Percentiles rank a stretch among this genome's conserved stretches.
phyloP scores from a whole-genome alignment of 31 red algal species.

The Endocladia muricata region DNA sequence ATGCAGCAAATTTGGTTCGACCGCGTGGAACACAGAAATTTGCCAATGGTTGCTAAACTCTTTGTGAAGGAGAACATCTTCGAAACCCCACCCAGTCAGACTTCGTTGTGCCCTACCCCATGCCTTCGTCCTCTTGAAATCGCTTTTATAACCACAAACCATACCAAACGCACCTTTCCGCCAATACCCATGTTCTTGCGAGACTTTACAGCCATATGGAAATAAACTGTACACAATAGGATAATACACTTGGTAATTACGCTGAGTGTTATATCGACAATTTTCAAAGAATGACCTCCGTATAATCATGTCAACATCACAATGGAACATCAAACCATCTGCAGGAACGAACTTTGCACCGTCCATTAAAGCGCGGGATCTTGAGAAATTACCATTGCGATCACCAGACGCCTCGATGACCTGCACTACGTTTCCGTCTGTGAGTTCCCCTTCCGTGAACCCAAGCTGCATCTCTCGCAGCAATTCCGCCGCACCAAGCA shows the following conservation, averaged over 20 bases:
- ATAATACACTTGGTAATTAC: conserved; percentile 48
- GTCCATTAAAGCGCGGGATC: conserved; percentile 36
- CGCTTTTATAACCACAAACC: conserved; percentile 47
- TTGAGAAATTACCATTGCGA: conserved; percentile 29
- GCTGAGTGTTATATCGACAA: conserved; percentile 37
- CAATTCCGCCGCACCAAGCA: conserved; percentile 37
- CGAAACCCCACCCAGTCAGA: conserved; percentile 50
- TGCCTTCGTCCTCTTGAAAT: conserved; percentile 43
- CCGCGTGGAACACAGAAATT: conserved; percentile 45
- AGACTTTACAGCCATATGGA: conserved; percentile 30
- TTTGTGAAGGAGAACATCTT: conserved; percentile 54
- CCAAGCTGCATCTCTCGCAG: conserved; percentile 55
- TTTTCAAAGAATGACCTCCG: conserved; percentile 46
- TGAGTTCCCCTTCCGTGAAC: conserved; percentile 40
- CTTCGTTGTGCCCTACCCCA: conserved; percentile 25
- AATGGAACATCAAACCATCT: conserved; percentile 48
- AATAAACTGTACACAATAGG: conserved; percentile 48
- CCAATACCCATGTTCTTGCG: conserved; percentile 61
- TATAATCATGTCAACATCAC: conserved; percentile 55
- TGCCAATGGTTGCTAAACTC: conserved; percentile 53
- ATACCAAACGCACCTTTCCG: conserved; percentile 45
- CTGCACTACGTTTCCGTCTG: conserved; percentile 42
- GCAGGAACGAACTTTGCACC: conserved; percentile 36
- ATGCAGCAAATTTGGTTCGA: conserved; percentile 57
- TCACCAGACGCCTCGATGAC: conserved; percentile 48